Base-by-base conservation (phyloP, 441 rosid genomes). In the Populus hybrid region DNA sequence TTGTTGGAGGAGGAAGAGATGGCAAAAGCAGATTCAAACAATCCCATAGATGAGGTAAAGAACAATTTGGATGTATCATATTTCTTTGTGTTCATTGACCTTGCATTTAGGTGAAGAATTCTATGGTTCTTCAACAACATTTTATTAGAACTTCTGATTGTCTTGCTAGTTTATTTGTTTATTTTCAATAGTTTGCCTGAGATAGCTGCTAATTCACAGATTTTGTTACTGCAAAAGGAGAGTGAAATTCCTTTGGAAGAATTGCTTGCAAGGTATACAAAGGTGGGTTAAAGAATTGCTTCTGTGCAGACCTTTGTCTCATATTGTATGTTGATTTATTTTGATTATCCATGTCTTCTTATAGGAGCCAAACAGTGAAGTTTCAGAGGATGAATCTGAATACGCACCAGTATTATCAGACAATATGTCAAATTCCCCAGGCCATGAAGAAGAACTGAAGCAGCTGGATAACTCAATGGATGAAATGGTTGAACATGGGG, bases 211-310 rank as follows among this genome's bases (percentile, higher is more conserved):
- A 32, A 73, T 84, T 82, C 77, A 73, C 91, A 97, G 99, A 89
- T 97, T 83, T 84, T 88, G 8, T 80, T 97, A 79, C 89, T 97
- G 85, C 94, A 93, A 80, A 92, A 86, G 86, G 99, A 97, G 88
- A 92, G 95, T 82, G 99, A 95, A 84, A 88, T 92, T 67, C 90
- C 99, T 11, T 74, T 97, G 79, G 95, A 92, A 87, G 97, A 88
- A 82, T 85, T 97, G 89, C 95, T 94, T 86, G 92, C 95, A 85
- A 92, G 95, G 98, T 97, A 94, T 89, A 94, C 84, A 86, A 88
- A 94, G 98, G 99, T 97, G 93, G 80, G 96, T 84, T 74, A 28
- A 87, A 77, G 69, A 79, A 70, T 81, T 82, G 76, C 67, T 72
- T 80, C 74, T 84, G 73, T 80, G 50, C 79, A 50, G 75, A 3